A percentile compares a stretch with the other conserved stretches of the same genome.
phyloP scores from a whole-genome alignment of 257 asterid species.

The Asclepias syriaca region DNA sequence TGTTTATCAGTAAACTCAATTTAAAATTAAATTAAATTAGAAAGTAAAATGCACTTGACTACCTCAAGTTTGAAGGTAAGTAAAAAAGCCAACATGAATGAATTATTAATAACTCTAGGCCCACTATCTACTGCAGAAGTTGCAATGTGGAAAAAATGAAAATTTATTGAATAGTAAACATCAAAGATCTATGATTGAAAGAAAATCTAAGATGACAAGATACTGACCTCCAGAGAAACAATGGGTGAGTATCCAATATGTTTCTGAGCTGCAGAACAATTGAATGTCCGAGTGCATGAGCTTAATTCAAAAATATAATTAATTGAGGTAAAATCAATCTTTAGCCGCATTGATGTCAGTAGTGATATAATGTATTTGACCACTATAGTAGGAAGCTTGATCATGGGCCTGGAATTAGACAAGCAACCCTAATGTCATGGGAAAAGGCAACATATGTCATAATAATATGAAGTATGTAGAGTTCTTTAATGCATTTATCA shows the following conservation, averaged over 20 bases:
- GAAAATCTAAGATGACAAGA: neutral
- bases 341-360: conserved; percentile 36
- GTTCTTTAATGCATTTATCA: too few species aligned
- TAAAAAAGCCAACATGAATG: too few species aligned
- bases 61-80: too few species aligned
- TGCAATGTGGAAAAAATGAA: neutral
- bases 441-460: neutral
- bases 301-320: conserved; percentile 44
- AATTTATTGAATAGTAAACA: neutral
- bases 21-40: too few species aligned
- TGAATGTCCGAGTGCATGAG: conserved; percentile 60
- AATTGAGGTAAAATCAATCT: conserved; percentile 38
- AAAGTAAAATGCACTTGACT: too few species aligned
- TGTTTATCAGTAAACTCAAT: too few species aligned
- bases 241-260: conserved; percentile 67
- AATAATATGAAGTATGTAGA: neutral
- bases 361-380: conserved; percentile 30
- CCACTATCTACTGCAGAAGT: neutral
- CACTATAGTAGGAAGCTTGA: conserved; percentile 50
- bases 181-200: conserved; percentile 14
- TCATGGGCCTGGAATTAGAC: conserved; percentile 56
- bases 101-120: too few species aligned
- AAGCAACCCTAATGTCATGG: neutral
- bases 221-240: conserved; percentile 60
- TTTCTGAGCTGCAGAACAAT: conserved; percentile 67